These are phyloP conservation scores for Penicillium sp. DNA, from an alignment of 2,329 filamentous ascomycete genomes.

Conservation along the genomic window DNA sequence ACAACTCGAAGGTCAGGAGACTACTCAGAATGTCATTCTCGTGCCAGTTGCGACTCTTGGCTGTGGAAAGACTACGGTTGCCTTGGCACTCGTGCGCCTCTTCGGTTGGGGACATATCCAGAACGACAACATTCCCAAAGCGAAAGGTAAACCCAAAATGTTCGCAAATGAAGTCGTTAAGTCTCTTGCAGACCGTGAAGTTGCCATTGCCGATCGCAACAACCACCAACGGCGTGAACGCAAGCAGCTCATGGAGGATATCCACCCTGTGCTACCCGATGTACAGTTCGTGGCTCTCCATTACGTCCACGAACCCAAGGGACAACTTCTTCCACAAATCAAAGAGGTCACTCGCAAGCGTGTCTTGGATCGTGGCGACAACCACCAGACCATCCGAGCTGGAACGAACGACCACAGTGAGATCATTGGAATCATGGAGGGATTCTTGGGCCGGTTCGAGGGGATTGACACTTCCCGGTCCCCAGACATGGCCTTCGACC, in stretches of 20 bases:
- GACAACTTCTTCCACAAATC: conserved; percentile 67
- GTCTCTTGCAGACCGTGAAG: conserved; percentile 64
- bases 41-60: conserved; percentile 91
- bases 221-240: conserved; percentile 89
- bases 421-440: conserved; percentile 90
- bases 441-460: conserved; percentile 86
- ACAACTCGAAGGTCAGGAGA: conserved; percentile 53
- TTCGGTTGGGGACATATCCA: conserved; percentile 93
- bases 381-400: conserved; percentile 96
- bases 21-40: conserved; percentile 72
- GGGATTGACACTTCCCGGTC: conserved; percentile 63
- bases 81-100: conserved; percentile 75
- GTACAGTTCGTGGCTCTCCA: conserved; percentile 82
- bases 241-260: conserved; percentile 80
- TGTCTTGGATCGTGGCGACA: conserved; percentile 84
- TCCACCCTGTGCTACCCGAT: conserved; percentile 61
- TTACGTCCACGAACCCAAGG: conserved; percentile 73
- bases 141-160: conserved; percentile 69
- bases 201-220: conserved; percentile 89
- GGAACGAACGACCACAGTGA: conserved; percentile 70
- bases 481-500: conserved; percentile 83
- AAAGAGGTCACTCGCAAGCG: conserved; percentile 73
- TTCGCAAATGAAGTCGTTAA: conserved; percentile 74
- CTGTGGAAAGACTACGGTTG: conserved; percentile 94
- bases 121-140: conserved; percentile 91